Evolutionary conservation across 306 rosid species (phyloP).

Genomic region (Malus asiatica): DNA sequence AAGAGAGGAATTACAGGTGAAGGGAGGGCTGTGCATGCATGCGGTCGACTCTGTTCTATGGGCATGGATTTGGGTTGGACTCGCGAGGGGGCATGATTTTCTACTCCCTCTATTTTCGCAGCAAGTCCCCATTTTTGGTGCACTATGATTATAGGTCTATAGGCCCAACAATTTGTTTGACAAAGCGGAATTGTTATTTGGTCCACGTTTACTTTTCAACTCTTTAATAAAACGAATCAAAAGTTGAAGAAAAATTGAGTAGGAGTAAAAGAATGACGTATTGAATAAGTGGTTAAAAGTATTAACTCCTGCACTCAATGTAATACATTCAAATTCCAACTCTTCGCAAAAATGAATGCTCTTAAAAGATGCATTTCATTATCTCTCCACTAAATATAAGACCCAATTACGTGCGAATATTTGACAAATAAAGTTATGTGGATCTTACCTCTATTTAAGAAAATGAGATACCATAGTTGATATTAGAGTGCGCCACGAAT

Average conservation of each 20-base stretch:
- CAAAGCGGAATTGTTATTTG: neutral
- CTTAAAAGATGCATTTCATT: too few relatives aligned
- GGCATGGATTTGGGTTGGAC: neutral
- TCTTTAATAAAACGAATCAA: too few relatives aligned
- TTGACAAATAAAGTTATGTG: too few relatives aligned
- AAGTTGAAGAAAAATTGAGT: neutral
- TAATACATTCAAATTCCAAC: too few relatives aligned
- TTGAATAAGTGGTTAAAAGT: neutral
- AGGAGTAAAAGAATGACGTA: neutral
- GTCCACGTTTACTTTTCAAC: neutral
- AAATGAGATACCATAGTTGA: too few relatives aligned
- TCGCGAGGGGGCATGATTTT: neutral
- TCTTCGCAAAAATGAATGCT: too few relatives aligned
- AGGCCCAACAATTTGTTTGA: neutral
- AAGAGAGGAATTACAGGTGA: constrained; percentile 40
- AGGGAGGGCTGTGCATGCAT: neutral
- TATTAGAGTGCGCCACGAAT: too few relatives aligned
- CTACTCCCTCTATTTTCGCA: too few relatives aligned
- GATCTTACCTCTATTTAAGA: too few relatives aligned
- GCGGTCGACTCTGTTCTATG: constrained; percentile 1
- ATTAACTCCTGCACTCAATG: neutral
- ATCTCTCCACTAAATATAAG: too few relatives aligned
- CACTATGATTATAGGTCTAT: neutral
- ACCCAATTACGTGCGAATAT: too few relatives aligned
- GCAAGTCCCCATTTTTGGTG: neutral